Base-by-base conservation (phyloP, 2,329 filamentous ascomycete species). In the Hymenoscyphus occultus region DNA sequence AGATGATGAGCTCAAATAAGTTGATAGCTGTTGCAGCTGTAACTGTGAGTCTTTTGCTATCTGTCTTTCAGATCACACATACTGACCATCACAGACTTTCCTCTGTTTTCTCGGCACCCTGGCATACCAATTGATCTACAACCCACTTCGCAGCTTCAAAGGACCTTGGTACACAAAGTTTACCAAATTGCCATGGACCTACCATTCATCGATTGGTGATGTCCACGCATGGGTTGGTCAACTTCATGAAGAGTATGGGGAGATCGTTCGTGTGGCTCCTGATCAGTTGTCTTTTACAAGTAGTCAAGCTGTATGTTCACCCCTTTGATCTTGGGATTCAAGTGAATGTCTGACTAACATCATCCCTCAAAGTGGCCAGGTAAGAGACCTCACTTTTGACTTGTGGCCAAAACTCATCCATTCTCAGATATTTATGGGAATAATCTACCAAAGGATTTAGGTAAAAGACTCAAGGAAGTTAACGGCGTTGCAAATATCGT, bases 61-160 rank as follows among this genome's bases (percentile, higher is more conserved):
- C 42, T 45, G 7, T 3, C 22, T 22, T 3, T 14, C 10, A 22
- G 10, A 14, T 14, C n/a, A 9, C 48, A 7, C 2, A 19, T 22
- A 28, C 19, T 28, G 19, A 54, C 19, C 0, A 14, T 28, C 5
- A 7, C 48, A 54, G 48, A 13, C 19, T 28, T 1, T 28, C 3
- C 48, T 54, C 48, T 54, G 28, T 19, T 14, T 42, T n/a, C 22
- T 60, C 6, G 1, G 3, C n/a, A 28, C 1, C 28, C 12, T 39
- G 12, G 5, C 64, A 9, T 60, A 45, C 32, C 54, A 60, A 16
- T 16, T 62, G n/a, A 39, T 35, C 65, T 65, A 71, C 54, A 67
- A 72, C 54, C 67, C 67, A 5, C 66, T 71, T 28, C 64, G 67
- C n/a, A 63, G 58, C 9, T 68, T 61, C 42, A 69, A 70, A 0